Evolutionary conservation across 1,139 yeast genomes (phyloP).

Genomic region (Zhuliangozyma parablackwelliae): DNA sequence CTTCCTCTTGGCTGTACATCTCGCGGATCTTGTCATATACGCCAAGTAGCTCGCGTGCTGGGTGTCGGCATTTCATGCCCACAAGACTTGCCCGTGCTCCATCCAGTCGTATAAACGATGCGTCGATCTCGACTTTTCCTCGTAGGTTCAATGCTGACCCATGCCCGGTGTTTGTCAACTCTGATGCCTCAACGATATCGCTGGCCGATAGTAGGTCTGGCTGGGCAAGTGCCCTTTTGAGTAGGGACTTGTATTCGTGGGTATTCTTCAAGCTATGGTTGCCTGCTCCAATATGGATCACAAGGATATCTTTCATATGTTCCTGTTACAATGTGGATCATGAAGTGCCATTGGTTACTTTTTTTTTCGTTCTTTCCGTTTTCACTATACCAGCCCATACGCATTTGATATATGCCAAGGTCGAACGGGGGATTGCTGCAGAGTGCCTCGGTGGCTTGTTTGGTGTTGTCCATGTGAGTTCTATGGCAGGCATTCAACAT

Average conservation of each 20-base stretch:
- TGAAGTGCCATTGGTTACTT: too few species aligned
- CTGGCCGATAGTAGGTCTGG: conserved; percentile 15
- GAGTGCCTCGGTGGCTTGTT: too few species aligned
- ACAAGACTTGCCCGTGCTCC: conserved; percentile 10
- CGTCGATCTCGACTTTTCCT: conserved; percentile 54
- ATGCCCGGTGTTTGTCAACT: conserved; percentile 51
- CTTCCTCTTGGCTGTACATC: conserved; percentile 13
- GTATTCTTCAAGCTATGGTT: conserved; percentile 20
- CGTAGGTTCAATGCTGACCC: conserved; percentile 48
- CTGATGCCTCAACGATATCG: conserved; percentile 37
- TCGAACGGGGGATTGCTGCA: too few species aligned
- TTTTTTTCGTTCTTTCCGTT: too few species aligned
- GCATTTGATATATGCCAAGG: too few species aligned
- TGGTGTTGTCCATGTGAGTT: too few species aligned
- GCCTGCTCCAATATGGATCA: conserved; percentile 43
- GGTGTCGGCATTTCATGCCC: conserved; percentile 19
- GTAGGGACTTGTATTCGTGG: conserved; percentile 17
- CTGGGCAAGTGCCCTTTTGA: conserved; percentile 17
- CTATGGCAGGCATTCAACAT: too few species aligned
- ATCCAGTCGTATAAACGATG: conserved; percentile 24
- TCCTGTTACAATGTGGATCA: too few species aligned
- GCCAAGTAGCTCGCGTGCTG: conserved; percentile 17
- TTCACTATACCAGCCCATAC: too few species aligned
- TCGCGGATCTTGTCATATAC: conserved; percentile 10
- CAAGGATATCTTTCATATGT: conserved; percentile 5